phyloP scores from a whole-genome alignment of 306 rosid genomes.

The Cucumis melo region DNA sequence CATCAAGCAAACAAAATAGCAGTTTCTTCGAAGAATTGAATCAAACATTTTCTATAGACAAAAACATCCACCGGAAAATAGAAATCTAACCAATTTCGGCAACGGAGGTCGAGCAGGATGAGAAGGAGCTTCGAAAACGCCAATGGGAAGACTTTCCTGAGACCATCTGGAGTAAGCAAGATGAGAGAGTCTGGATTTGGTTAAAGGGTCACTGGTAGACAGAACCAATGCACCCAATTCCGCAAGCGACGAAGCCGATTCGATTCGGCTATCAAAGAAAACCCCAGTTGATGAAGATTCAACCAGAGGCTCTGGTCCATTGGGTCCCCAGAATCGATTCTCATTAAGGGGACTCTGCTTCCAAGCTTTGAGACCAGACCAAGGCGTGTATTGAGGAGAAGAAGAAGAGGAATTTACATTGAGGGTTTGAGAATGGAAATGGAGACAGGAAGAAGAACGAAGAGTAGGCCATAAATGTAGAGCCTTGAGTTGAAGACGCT shows the following conservation, averaged over 20 bases:
- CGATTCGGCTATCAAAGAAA: constrained; percentile 5
- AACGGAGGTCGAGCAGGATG: constrained; percentile 29
- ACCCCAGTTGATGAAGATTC: neutral
- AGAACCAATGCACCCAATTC: constrained; percentile 80
- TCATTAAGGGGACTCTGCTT: constrained; percentile 44
- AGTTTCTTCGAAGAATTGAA: neutral
- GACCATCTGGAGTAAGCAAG: constrained; percentile 67
- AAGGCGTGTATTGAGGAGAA: constrained; percentile 18
- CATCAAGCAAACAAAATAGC: neutral
- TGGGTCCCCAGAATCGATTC: constrained; percentile 62
- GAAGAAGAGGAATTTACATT: constrained; percentile 13
- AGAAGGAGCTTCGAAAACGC: constrained; percentile 37
- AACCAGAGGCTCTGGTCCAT: constrained; percentile 35
- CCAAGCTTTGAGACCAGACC: constrained; percentile 74
- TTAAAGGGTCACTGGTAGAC: constrained; percentile 58
- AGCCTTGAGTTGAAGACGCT: constrained; percentile 10
- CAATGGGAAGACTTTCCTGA: constrained; percentile 48
- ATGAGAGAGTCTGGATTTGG: constrained; percentile 66
- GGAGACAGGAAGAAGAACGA: neutral
- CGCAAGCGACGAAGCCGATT: constrained; percentile 46
- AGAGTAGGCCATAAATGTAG: constrained; percentile 8
- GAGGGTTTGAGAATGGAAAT: constrained; percentile 5
- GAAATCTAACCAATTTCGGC: constrained; percentile 44
- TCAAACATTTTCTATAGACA: neutral
- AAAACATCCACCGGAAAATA: neutral